These are phyloP conservation scores for Trichoderma hamatum DNA, from an alignment of 2,329 filamentous ascomycete species.

Conservation along the genomic window DNA sequence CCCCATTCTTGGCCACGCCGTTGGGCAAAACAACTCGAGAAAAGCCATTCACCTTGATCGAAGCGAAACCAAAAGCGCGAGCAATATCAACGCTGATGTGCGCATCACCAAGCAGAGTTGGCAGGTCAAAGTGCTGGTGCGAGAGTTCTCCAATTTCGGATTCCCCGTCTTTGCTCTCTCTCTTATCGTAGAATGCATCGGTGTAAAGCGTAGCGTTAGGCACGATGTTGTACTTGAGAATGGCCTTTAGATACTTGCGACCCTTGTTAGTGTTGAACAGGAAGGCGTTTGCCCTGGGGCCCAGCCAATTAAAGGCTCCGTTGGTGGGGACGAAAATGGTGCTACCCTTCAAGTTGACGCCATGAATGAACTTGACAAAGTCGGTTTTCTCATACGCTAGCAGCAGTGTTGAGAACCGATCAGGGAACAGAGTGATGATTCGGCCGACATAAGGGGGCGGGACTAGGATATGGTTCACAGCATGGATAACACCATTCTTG, in stretches of 20 bases:
- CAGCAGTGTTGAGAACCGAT: slow-evolving; percentile 76
- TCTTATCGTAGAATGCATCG: slow-evolving; percentile 71
- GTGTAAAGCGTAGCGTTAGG: slow-evolving; percentile 78
- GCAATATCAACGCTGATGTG: slow-evolving; percentile 72
- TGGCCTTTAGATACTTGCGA: slow-evolving; percentile 72
- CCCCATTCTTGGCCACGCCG: slow-evolving; percentile 74
- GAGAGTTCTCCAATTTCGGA: slow-evolving; percentile 33
- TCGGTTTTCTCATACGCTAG: slow-evolving; percentile 76
- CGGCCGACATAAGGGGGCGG: slow-evolving; percentile 67
- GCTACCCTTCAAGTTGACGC: slow-evolving; percentile 59
- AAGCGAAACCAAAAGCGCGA: slow-evolving; percentile 67
- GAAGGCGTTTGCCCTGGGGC: slow-evolving; percentile 75
- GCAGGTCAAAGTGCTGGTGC: slow-evolving; percentile 66
- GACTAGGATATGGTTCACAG: slow-evolving; percentile 72
- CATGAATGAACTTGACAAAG: slow-evolving; percentile 63
- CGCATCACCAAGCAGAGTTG: slow-evolving; percentile 69
- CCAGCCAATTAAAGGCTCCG: slow-evolving; percentile 75
- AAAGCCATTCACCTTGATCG: slow-evolving; percentile 76
- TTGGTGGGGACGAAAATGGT: slow-evolving; percentile 85
- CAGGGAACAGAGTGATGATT: slow-evolving; percentile 66
- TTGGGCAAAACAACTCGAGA: slow-evolving; percentile 68
- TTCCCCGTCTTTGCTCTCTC: slow-evolving; percentile 37
- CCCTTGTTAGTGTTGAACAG: slow-evolving; percentile 77
- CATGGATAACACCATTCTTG: slow-evolving; percentile 81
- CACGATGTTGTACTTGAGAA: slow-evolving; percentile 79